Base-by-base conservation (phyloP, 2,329 filamentous ascomycete species). In the Rachicladosporium sp. region DNA sequence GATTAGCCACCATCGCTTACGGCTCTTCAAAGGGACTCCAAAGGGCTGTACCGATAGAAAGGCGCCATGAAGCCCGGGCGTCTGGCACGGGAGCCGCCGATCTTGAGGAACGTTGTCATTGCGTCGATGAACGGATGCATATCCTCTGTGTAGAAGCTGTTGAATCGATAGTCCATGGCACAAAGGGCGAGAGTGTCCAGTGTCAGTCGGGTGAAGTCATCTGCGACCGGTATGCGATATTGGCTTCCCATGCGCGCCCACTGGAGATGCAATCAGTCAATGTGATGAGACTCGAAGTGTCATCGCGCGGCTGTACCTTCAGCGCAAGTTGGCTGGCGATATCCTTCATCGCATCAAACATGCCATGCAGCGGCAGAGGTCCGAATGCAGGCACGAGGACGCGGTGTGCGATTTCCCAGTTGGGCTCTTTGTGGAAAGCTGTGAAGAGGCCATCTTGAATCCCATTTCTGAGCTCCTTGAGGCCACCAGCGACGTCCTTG, bases 101-200 rank as follows among this genome's bases (percentile, higher is more conserved):
- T 57, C 29, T 43, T 51, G 1, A 87, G 62, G 38, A 81, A 73
- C n/a, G 68, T 67, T 1, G 67, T 67, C 80, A 86, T 84, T 29
- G 78, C 73, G 36, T 68, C 58, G 32, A 83, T 67, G 46, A 85
- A 85, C 0, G 78, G 79, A 45, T 86, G 81, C 54, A 80, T 62
- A 5, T 73, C 65, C 9, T 80, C 71, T 19, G 68, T 66, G 51
- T 85, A 85, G 58, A 78, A 85, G 1, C 74, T 79, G 58, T 85
- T 84, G 66, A 85, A 84, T n/a, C 80, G 74, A 42, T 69, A 78
- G 29, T 73, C 73, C 74, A 82, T 80, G 8, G 74, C 65, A 55
- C 78, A 81, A 3, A 85, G 67, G 2, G 77, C 77, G 8, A 85
- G 70, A 0, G 78, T 80, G 51, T 85, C 81, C 2, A 85, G 68